These are phyloP conservation scores for Fusarium sarcochroum DNA, from an alignment of 2,329 filamentous ascomycete genomes.

Conservation along the genomic window DNA sequence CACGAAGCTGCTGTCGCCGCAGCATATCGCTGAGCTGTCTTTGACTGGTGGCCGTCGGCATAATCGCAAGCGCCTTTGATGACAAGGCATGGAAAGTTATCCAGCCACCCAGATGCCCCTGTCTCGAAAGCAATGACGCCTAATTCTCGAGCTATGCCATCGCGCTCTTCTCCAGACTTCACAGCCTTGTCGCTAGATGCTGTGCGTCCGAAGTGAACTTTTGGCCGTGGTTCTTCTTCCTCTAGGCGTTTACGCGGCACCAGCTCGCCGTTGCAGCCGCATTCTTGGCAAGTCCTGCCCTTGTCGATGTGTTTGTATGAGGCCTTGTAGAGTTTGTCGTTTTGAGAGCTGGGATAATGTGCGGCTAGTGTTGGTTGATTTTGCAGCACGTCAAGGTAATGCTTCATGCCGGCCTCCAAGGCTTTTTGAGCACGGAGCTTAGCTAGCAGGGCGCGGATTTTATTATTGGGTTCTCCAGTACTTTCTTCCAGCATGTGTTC, in stretches of 20 bases:
- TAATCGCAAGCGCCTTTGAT: conserved; percentile 47
- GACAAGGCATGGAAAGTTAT: conserved; percentile 53
- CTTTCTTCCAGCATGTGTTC: neutral
- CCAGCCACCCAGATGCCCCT: conserved; percentile 52
- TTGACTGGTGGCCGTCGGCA: neutral
- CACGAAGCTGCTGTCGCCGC: neutral
- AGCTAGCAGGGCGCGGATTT: neutral
- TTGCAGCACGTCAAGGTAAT: neutral
- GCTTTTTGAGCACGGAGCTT: neutral
- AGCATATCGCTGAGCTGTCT: neutral
- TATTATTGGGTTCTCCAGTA: neutral
- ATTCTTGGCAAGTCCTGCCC: neutral
- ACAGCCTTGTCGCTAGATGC: conserved; percentile 57
- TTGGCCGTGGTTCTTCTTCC: neutral
- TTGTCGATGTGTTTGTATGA: neutral
- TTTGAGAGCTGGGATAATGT: fast-evolving
- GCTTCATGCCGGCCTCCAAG: neutral
- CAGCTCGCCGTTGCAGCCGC: neutral
- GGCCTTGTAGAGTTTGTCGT: neutral
- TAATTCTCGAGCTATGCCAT: conserved; percentile 46
- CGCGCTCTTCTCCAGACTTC: conserved; percentile 53
- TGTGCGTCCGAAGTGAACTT: conserved; percentile 24
- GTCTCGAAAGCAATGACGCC: conserved; percentile 40
- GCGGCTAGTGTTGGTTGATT: neutral
- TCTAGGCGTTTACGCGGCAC: neutral